Conservation (phyloP, 1,284 basidiomycete genomes). For the Bjerkandera adusta region DNA sequence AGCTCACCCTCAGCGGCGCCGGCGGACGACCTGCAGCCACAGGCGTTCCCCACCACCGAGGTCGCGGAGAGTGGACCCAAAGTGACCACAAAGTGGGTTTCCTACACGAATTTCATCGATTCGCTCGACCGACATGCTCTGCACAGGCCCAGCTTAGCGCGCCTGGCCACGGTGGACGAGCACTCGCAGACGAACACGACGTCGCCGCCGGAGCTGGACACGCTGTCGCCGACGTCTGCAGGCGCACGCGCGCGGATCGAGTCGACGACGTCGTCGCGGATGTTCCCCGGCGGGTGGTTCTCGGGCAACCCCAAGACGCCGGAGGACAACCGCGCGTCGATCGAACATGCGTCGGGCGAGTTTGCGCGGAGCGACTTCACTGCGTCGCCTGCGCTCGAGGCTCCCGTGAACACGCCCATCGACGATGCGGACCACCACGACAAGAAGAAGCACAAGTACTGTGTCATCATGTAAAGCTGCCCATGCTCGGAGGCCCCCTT, state of each 20-base stretch:
- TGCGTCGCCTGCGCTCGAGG: conserved; percentile 21
- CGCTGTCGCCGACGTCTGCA: conserved; percentile 16
- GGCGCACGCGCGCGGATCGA: conserved; percentile 40
- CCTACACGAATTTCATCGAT: conserved; percentile 1
- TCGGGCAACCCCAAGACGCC: conserved; percentile 33
- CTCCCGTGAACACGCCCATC: conserved; percentile 24
- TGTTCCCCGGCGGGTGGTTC: conserved; percentile 59
- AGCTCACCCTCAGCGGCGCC: conserved; percentile 11
- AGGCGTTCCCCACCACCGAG: conserved; percentile 29
- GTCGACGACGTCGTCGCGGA: conserved; percentile 51
- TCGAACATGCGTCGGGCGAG: conserved; percentile 51
- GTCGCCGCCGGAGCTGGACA: conserved; percentile 16
- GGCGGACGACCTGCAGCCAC: conserved; percentile 9
- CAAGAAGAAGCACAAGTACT: conserved; percentile 28
- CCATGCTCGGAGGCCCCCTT: background rate
- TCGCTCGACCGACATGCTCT: background rate
- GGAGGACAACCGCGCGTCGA: conserved; percentile 43
- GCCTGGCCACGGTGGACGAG: conserved; percentile 27
- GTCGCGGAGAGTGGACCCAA: conserved; percentile 19
- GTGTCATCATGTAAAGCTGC: conserved; percentile 28
- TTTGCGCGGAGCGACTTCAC: conserved; percentile 31
- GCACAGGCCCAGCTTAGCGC: conserved; percentile 27
- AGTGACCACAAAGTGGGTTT: conserved; percentile 28
- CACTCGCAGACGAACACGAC: conserved; percentile 19
- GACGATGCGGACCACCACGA: conserved; percentile 23